Evolutionary conservation across 345 rosid genomes (phyloP), one percentile per base, ranked within the genome.

Genomic region (Pugionium dolabratum): DNA sequence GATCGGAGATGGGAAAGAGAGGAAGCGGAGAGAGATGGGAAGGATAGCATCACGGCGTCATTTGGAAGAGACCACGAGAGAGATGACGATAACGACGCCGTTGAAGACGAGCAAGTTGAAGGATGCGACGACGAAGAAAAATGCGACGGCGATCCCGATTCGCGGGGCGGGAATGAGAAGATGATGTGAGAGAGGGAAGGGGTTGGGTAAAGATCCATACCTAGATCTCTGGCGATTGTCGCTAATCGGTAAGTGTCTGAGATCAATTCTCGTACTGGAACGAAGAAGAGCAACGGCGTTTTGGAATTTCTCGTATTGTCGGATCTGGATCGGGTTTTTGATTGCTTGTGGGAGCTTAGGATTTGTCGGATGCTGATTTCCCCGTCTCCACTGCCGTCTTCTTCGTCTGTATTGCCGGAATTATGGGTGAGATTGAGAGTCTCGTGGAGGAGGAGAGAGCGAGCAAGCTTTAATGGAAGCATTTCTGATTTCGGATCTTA

Each of bases 131-230:
- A 59, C 0, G 74, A 40, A 6, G 72, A 52, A 50, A 61, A 47
- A 1, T 72, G 71, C n/a, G 80, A 54, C 26, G 83, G 71, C 35
- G 80, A 63, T 9, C 71, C 45, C 0, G 83, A 69, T 1, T 63
- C 61, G 0, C 77, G 63, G 2, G 75, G 56, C 4, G 83, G 81
- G 74, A 62, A 83, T n/a, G 93, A 81, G 86, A 86, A 84, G 74
- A 86, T 70, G 77, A 86, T 80, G 81, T 84, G 93, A 32, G 93
- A 86, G 70, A 86, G 93, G 0, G 93, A 84, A 5, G 89, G 87
- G 10, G 85, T 80, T 3, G 93, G 93, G 69, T 81, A 75, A 36
- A 84, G 70, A 59, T 83, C 90, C 87, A 87, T 84, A 40, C 93
- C 93, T 78, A 83, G 81, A 73, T 84, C 85, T 70, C 93, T 80